phyloP scores from a whole-genome alignment of 2,329 filamentous ascomycete genomes.

The Talaromyces sp. region DNA sequence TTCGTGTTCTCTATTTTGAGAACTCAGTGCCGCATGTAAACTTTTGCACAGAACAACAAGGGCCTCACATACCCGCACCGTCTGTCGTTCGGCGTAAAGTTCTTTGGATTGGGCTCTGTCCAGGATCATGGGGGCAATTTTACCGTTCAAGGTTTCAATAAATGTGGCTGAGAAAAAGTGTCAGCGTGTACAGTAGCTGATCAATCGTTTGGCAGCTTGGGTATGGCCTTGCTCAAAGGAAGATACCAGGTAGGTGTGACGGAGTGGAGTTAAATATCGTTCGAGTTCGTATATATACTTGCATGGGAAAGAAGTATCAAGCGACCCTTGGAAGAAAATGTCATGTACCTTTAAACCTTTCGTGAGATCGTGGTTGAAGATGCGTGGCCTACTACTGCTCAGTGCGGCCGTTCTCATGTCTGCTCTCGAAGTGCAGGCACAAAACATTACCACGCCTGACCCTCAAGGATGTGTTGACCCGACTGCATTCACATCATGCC shows the following conservation, averaged over 20 bases:
- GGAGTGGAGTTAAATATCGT: background rate
- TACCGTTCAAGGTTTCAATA: background rate
- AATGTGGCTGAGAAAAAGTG: background rate
- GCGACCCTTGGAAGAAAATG: too few relatives aligned
- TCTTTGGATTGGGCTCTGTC: background rate
- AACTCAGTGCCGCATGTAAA: too few relatives aligned
- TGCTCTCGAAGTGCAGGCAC: background rate
- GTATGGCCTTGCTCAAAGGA: background rate
- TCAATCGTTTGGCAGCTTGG: background rate
- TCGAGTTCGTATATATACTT: background rate
- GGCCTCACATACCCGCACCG: too few relatives aligned
- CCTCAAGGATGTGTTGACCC: background rate
- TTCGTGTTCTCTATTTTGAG: too few relatives aligned
- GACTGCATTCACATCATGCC: background rate
- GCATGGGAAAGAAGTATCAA: too few relatives aligned
- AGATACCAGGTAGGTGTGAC: background rate
- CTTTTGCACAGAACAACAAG: too few relatives aligned
- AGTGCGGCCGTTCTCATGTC: background rate
- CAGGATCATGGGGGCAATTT: background rate
- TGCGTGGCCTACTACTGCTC: background rate
- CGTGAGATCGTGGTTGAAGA: background rate
- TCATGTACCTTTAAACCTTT: background rate
- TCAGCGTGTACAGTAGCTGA: background rate
- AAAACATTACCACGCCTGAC: background rate
- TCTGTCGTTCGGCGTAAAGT: background rate